Evolutionary conservation across 2,329 filamentous ascomycete species (phyloP).

Genomic region (Trichoderma atrobrunneum): DNA sequence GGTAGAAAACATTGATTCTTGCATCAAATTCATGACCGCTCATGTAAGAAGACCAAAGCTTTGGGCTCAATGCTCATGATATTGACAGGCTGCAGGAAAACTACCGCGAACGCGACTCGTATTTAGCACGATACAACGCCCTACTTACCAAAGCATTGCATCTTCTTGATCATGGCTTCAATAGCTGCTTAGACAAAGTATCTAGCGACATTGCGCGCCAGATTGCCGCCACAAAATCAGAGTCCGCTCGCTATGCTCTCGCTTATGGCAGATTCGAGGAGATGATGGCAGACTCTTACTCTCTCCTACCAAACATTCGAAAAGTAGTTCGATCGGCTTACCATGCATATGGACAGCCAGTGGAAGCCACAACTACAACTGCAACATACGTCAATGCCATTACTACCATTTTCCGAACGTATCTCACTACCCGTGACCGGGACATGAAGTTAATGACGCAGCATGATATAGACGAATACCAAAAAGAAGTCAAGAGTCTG

Average conservation of each 20-base stretch:
- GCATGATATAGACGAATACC: slow-evolving; percentile 54
- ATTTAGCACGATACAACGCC: slow-evolving; percentile 81
- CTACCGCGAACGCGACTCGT: slow-evolving; percentile 84
- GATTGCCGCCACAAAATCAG: slow-evolving; percentile 54
- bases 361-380: slow-evolving; percentile 42
- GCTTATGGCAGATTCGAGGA: slow-evolving; percentile 60
- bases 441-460: slow-evolving; percentile 52
- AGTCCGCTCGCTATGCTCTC: slow-evolving; percentile 57
- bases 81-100: slow-evolving; percentile 52
- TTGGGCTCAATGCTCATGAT: not conserved
- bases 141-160: slow-evolving; percentile 68
- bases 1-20: slow-evolving; percentile 81
- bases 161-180: slow-evolving; percentile 58
- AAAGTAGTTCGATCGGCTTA: slow-evolving; percentile 51
- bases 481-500: slow-evolving; percentile 48
- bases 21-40: slow-evolving; percentile 85
- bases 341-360: slow-evolving; percentile 48
- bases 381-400: slow-evolving; percentile 55
- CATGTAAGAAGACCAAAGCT: slow-evolving; percentile 56
- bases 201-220: slow-evolving; percentile 55
- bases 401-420: slow-evolving; percentile 53
- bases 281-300: slow-evolving; percentile 55
- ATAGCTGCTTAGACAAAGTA: slow-evolving; percentile 49
- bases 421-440: slow-evolving; percentile 51
- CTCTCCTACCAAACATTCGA: slow-evolving; percentile 55